Percentiles rank a stretch among this genome's conserved stretches.
Evolutionary conservation across 495 filamentous ascomycete genomes (phyloP).

Genomic region (Wilcoxina mikolae): DNA sequence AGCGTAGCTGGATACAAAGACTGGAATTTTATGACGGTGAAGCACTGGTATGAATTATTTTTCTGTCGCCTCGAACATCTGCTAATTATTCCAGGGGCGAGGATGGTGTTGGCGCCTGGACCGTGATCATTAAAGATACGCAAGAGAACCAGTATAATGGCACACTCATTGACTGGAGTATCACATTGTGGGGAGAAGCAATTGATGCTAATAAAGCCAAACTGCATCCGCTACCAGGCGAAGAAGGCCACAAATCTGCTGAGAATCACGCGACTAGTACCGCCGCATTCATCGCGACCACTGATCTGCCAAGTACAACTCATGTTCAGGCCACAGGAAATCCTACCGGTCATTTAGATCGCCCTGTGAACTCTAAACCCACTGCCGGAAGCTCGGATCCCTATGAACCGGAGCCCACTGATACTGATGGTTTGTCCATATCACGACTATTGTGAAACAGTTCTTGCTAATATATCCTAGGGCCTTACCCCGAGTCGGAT

Average conservation of each 20-base stretch:
- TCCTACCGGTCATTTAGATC: slow-evolving; percentile 59
- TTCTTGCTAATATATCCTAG: too few species aligned
- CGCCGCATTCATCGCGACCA: slow-evolving; percentile 31
- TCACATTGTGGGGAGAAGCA: slow-evolving; percentile 84
- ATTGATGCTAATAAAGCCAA: slow-evolving; percentile 56
- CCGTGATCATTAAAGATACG: slow-evolving; percentile 76
- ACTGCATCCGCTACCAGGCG: slow-evolving; percentile 66
- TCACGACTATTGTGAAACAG: too few species aligned
- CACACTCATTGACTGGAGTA: slow-evolving; percentile 77
- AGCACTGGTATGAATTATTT: slow-evolving; percentile 59
- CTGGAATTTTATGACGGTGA: slow-evolving; percentile 98
- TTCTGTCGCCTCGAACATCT: slow-evolving; percentile 3
- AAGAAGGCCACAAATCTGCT: slow-evolving; percentile 41
- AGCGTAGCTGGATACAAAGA: slow-evolving; percentile 62
- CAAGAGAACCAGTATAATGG: slow-evolving; percentile 60
- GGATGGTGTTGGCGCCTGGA: slow-evolving; percentile 74
- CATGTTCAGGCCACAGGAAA: slow-evolving; percentile 27
- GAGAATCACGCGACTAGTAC: slow-evolving; percentile 26
- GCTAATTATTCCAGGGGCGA: slow-evolving; percentile 52
- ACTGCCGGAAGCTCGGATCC: neutral
- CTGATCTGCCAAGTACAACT: slow-evolving; percentile 18
- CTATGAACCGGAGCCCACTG: too few species aligned
- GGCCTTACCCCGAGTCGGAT: too few species aligned
- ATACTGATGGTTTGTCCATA: too few species aligned
- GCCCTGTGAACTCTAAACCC: slow-evolving; percentile 36